phyloP scores from a whole-genome alignment of 257 asterid genomes.

The Cinchona pubescens region DNA sequence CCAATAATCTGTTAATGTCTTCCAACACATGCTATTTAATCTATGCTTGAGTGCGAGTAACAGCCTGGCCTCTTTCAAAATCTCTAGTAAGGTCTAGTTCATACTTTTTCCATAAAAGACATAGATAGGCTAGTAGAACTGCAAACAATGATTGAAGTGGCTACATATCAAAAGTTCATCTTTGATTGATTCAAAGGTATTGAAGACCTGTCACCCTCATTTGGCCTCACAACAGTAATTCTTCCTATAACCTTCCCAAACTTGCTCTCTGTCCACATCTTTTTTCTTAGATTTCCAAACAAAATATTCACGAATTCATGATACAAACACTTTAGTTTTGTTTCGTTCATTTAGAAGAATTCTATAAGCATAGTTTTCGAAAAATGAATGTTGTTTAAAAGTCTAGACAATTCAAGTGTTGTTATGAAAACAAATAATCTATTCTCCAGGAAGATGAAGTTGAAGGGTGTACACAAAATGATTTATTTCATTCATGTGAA shows the following conservation, averaged over 20 bases:
- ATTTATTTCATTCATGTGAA: not conserved
- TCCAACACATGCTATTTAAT: not conserved
- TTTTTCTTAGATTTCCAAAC: not conserved
- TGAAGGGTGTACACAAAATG: not conserved
- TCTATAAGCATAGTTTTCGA: not conserved
- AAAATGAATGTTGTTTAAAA: not conserved
- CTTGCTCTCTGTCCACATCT: not conserved
- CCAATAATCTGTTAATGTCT: not conserved
- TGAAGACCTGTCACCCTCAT: not conserved
- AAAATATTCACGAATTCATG: not conserved
- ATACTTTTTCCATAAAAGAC: not conserved
- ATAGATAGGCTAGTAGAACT: not conserved
- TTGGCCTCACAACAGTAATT: not conserved
- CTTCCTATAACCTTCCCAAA: not conserved
- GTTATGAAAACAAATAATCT: not conserved
- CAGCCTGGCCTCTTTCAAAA: not conserved
- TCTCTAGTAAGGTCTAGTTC: not conserved
- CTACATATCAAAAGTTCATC: too few species aligned
- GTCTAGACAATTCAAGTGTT: not conserved
- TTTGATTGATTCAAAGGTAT: too few species aligned
- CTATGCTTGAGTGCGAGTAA: fast-evolving
- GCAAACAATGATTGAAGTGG: not conserved
- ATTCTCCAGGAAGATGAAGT: not conserved
- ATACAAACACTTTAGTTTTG: not conserved
- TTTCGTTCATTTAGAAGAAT: not conserved